These are phyloP conservation scores for Neospermospora avenae DNA, from an alignment of 2,329 filamentous ascomycete genomes.

Conservation along the genomic window DNA sequence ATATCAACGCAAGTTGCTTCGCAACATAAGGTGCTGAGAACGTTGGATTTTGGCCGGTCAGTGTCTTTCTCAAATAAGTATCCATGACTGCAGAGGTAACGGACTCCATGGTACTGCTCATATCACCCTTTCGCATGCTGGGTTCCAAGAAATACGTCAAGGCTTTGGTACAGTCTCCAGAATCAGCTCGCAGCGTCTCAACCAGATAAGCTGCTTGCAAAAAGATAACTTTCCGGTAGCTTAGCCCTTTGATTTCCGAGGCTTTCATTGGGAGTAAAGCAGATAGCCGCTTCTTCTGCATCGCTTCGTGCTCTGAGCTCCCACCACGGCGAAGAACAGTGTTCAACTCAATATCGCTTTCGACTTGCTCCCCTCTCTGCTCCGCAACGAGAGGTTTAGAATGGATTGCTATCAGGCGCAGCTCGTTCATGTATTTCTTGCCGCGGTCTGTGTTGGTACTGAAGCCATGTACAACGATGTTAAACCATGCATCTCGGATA, in stretches of 20 bases:
- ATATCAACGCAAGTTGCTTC: constrained; percentile 78
- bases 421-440: constrained; percentile 69
- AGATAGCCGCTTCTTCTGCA: constrained; percentile 76
- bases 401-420: constrained; percentile 81
- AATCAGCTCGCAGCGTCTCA: constrained; percentile 80
- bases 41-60: constrained; percentile 65
- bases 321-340: constrained; percentile 86
- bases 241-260: constrained; percentile 74
- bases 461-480: constrained; percentile 92
- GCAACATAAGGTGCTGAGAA: constrained; percentile 94
- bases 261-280: constrained; percentile 73
- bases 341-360: constrained; percentile 96
- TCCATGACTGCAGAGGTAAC: constrained; percentile 68
- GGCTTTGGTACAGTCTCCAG: constrained; percentile 86
- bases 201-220: constrained; percentile 86
- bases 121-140: constrained; percentile 65
- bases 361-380: constrained; percentile 82
- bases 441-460: constrained; percentile 70
- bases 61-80: constrained; percentile 73
- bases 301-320: constrained; percentile 70
- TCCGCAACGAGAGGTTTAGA: constrained; percentile 85
- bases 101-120: constrained; percentile 62
- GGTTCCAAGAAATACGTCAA: constrained; percentile 94
- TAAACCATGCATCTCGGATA: constrained; percentile 95
- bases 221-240: constrained; percentile 89